Conservation (phyloP, 1,284 basidiomycete genomes). For the Microbotryum lychnidis-dioicae region DNA sequence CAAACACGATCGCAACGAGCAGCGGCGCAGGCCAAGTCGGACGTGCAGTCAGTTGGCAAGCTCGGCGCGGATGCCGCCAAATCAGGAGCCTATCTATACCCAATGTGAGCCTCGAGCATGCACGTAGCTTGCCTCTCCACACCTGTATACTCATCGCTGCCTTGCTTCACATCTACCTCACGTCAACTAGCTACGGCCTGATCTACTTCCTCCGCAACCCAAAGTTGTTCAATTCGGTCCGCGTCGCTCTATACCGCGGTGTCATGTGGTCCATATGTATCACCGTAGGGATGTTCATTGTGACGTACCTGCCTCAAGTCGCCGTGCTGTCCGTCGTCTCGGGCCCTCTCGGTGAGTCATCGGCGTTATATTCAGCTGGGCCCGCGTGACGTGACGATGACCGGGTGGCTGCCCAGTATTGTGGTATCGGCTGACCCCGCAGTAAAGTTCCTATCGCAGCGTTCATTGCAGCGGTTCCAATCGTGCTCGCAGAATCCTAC, state of each 20-base stretch:
- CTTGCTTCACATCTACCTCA: background rate
- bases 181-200: constrained; percentile 36
- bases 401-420: background rate
- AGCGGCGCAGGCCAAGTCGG: too few relatives aligned
- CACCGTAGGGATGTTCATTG: constrained; percentile 50
- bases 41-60: constrained; percentile 9
- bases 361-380: background rate
- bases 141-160: background rate
- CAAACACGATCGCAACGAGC: constrained; percentile 11
- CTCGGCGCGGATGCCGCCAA: constrained; percentile 40
- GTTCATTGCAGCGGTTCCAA: constrained; percentile 43
- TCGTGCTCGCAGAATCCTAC: constrained; percentile 45
- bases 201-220: constrained; percentile 43
- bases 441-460: too few relatives aligned
- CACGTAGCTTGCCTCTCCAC: background rate
- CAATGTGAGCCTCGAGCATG: constrained; percentile 37
- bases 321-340: constrained; percentile 56
- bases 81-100: constrained; percentile 44
- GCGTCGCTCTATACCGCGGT: constrained; percentile 40
- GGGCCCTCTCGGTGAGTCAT: constrained; percentile 48
- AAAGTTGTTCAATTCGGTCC: constrained; percentile 39
- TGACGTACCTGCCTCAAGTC: constrained; percentile 62
- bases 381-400: background rate
- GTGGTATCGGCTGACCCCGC: background rate
- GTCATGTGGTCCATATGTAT: constrained; percentile 39